A percentile compares a stretch with the other conserved stretches of the same genome.
Conservation (phyloP, 2,329 filamentous ascomycete species). For the Colletotrichum melonis region DNA sequence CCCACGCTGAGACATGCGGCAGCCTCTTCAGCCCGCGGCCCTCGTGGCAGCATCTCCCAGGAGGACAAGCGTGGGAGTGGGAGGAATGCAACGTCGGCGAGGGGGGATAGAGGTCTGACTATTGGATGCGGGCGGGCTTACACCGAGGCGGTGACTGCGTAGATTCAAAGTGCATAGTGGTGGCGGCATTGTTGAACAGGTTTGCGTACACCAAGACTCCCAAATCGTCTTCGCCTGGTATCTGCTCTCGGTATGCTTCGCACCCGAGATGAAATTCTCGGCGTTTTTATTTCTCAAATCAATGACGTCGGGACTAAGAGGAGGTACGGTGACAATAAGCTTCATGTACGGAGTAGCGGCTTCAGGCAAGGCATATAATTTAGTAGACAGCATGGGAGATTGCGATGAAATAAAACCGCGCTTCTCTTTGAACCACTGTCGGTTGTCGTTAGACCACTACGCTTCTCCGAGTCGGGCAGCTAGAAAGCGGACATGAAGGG, state of each 20-base stretch:
- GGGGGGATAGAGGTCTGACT: background rate
- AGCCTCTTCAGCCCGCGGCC: constrained; percentile 26
- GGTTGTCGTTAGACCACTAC: background rate
- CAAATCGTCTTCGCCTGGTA: background rate
- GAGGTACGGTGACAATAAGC: background rate
- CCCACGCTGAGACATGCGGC: constrained; percentile 29
- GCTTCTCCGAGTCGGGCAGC: background rate
- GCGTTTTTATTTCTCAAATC: background rate
- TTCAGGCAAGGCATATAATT: background rate
- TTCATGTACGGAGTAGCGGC: background rate
- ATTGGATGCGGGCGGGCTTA: constrained; percentile 17
- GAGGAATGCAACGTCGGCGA: constrained; percentile 11
- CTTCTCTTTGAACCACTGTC: background rate
- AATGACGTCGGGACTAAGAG: background rate
- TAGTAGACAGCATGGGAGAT: background rate
- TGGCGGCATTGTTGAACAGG: background rate
- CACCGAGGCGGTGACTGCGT: constrained; percentile 9
- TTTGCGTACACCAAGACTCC: background rate
- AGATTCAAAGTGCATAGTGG: background rate
- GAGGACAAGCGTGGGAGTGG: background rate
- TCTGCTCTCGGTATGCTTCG: background rate
- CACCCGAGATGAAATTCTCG: background rate
- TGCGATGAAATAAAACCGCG: background rate
- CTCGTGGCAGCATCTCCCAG: constrained; percentile 26
- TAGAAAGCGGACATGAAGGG: background rate